A percentile compares a stretch with the other conserved stretches of the same genome.
Conservation (phyloP, 352 stramenopile genomes). For the Phytophthora lateralis region DNA sequence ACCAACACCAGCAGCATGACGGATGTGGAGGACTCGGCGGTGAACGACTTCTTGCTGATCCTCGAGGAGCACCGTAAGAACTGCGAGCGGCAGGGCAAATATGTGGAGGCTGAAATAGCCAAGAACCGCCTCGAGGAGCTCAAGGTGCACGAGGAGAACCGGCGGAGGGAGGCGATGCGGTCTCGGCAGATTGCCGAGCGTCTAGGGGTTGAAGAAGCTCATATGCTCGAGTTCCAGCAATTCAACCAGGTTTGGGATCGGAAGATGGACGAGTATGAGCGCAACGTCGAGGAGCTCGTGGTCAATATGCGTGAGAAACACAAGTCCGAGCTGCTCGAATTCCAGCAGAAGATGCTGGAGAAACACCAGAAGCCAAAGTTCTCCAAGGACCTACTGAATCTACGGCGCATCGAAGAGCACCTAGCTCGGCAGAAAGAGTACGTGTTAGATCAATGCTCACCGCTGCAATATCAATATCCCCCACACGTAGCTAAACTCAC, state of each 20-base stretch:
- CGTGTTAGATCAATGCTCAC: conserved; percentile 12
- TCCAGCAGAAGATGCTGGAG: conserved; percentile 92
- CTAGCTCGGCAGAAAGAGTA: conserved; percentile 91
- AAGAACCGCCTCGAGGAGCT: conserved; percentile 97
- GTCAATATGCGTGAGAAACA: conserved; percentile 92
- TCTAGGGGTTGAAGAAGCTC: conserved; percentile 95
- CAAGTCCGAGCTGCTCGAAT: conserved; percentile 91
- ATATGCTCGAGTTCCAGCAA: conserved; percentile 98
- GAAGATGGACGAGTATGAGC: conserved; percentile 96
- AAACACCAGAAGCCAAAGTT: conserved; percentile 93
- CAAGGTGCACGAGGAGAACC: conserved; percentile 96
- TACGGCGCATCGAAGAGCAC: conserved; percentile 93
- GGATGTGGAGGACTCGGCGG: conserved; percentile 79
- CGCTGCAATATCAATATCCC: no score
- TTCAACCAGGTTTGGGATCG: conserved; percentile 97
- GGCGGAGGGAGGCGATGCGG: conserved; percentile 94
- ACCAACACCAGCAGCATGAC: conserved; percentile 29
- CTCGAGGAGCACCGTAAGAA: conserved; percentile 97
- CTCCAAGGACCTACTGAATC: conserved; percentile 94
- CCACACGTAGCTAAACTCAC: not conserved
- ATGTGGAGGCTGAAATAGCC: conserved; percentile 96
- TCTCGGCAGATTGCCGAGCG: conserved; percentile 95
- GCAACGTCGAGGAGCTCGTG: conserved; percentile 91
- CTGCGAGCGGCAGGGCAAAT: conserved; percentile 97
- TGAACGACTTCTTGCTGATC: conserved; percentile 89